Conservation (phyloP, 148 eudicot species). For the Camellia sinensis region DNA sequence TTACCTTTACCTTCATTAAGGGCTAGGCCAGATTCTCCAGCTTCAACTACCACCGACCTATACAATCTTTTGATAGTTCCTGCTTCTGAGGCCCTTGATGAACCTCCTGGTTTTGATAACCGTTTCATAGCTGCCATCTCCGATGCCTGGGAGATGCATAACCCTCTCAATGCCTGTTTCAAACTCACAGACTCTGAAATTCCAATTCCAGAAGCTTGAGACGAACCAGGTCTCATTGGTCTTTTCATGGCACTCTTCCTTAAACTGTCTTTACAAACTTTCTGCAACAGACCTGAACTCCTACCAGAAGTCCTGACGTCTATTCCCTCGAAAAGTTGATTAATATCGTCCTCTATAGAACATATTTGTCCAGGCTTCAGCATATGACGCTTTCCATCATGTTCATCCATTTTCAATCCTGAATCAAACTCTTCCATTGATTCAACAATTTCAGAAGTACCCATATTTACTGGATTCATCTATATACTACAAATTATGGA, state of each 20-base stretch:
- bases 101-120: conserved; percentile 38
- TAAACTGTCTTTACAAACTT: conserved; percentile 25
- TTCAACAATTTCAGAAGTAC: conserved; percentile 68
- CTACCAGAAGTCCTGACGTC: conserved; percentile 41
- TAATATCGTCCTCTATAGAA: conserved; percentile 70
- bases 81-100: conserved; percentile 39
- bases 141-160: conserved; percentile 85
- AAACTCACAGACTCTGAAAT: conserved; percentile 63
- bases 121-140: conserved; percentile 85
- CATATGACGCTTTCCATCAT: conserved; percentile 24
- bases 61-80: conserved; percentile 40
- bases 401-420: conserved; percentile 26
- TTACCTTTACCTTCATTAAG: conserved; percentile 37
- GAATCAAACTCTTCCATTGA: conserved; percentile 39
- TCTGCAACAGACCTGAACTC: conserved; percentile 18
- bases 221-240: conserved; percentile 51
- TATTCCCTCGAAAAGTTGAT: conserved; percentile 69
- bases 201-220: conserved; percentile 53
- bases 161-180: conserved; percentile 81
- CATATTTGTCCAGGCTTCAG: conserved; percentile 49
- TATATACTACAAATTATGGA: conserved; percentile 10
- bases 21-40: conserved; percentile 25
- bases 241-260: conserved; percentile 67
- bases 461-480: conserved; percentile 33
- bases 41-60: conserved; percentile 36